These are phyloP conservation scores for Eucalyptus victrix DNA, from an alignment of 345 rosid genomes.

Conservation along the genomic window DNA sequence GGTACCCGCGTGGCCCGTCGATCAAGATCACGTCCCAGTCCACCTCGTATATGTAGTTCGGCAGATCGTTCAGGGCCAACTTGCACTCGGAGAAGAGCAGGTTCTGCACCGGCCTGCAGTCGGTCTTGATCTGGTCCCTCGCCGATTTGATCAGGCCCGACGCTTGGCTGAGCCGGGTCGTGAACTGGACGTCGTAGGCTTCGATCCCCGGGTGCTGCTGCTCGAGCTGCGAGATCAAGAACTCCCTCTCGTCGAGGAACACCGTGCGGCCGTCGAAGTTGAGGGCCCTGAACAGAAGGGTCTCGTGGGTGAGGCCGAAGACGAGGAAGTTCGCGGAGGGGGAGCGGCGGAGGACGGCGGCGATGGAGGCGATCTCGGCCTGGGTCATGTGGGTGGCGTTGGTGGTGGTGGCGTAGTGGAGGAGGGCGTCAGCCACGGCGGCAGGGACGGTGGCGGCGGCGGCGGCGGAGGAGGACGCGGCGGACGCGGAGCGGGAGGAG, in stretches of 20 bases:
- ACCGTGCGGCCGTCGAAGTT: constrained; percentile 62
- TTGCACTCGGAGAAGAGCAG: constrained; percentile 78
- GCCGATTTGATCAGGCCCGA: constrained; percentile 17
- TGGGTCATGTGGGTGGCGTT: constrained; percentile 47
- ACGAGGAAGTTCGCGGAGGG: constrained; percentile 45
- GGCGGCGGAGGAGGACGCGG: constrained; percentile 19
- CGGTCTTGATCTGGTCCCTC: constrained; percentile 15
- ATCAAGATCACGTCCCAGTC: constrained; percentile 75
- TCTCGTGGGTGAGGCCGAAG: constrained; percentile 75
- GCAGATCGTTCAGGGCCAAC: constrained; percentile 70
- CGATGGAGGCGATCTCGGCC: constrained; percentile 48
- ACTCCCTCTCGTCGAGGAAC: constrained; percentile 73
- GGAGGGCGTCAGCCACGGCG: constrained; percentile 50
- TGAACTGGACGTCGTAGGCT: constrained; percentile 71
- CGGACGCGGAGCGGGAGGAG: constrained; percentile 6
- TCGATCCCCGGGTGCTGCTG: constrained; percentile 46
- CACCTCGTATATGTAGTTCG: constrained; percentile 68
- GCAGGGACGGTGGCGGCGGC: constrained; percentile 11
- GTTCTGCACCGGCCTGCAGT: constrained; percentile 88
- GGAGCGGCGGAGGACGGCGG: constrained; percentile 29
- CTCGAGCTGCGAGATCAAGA: constrained; percentile 48
- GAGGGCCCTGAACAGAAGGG: constrained; percentile 75
- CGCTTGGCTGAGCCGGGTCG: constrained; percentile 58
- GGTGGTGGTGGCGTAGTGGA: constrained; percentile 51
- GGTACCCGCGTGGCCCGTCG: constrained; percentile 77